These are phyloP conservation scores for Pulveroboletus ravenelii DNA, from an alignment of 768 basidiomycete species.

Conservation along the genomic window DNA sequence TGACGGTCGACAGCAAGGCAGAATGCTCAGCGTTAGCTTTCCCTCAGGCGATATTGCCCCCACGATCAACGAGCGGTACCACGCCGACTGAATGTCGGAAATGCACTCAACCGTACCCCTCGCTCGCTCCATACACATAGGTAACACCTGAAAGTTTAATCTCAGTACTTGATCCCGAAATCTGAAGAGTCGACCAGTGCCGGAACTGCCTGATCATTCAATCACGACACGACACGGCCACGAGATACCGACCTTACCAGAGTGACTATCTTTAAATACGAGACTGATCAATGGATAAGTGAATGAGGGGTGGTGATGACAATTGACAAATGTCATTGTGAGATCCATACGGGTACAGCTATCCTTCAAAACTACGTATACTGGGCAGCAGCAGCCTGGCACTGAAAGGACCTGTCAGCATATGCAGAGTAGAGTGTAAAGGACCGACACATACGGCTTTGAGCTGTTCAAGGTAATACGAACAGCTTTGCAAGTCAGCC, in stretches of 20 bases:
- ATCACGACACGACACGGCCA: not conserved
- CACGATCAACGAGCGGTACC: not conserved
- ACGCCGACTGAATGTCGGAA: not conserved
- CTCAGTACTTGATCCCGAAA: too few species aligned
- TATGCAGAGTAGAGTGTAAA: slow-evolving; percentile 1
- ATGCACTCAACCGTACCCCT: not conserved
- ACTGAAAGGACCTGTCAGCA: slow-evolving; percentile 36
- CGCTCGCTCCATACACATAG: too few species aligned
- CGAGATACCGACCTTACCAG: not conserved
- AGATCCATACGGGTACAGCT: slow-evolving; percentile 3
- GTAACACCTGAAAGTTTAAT: too few species aligned
- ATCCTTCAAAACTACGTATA: slow-evolving; percentile 34
- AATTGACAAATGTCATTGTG: slow-evolving; percentile 8
- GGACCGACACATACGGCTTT: slow-evolving; percentile 61
- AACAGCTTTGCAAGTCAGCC: slow-evolving; percentile 72
- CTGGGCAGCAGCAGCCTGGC: slow-evolving; percentile 69
- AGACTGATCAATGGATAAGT: not conserved
- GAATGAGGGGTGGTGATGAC: slow-evolving; percentile 1
- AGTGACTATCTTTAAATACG: not conserved
- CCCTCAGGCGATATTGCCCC: too few species aligned
- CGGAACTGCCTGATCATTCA: not conserved
- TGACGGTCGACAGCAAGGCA: too few species aligned
- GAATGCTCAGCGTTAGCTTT: not conserved
- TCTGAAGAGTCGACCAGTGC: not conserved
- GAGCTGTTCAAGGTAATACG: slow-evolving; percentile 84